Conservation (phyloP, 176 grass and related monocot species). For the Raddia guianensis region DNA sequence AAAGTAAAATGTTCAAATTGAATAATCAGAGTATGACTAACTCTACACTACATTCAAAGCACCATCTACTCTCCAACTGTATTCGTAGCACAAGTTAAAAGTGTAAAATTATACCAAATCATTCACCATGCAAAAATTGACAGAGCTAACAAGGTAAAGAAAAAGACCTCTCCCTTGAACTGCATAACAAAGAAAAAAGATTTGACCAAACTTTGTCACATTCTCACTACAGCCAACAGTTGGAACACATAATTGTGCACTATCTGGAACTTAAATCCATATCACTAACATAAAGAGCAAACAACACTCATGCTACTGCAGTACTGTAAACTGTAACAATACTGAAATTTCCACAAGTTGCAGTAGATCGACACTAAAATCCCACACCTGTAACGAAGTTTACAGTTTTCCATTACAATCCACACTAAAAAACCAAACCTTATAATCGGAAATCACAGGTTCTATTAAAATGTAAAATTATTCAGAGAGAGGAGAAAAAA, state of each 20-base stretch:
- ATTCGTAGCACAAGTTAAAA: background rate
- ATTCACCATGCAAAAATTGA: background rate
- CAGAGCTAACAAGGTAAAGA: background rate
- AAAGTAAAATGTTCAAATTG: background rate
- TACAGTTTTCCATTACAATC: background rate
- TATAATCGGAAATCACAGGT: background rate
- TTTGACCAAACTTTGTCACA: background rate
- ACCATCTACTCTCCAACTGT: background rate
- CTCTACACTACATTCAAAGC: background rate
- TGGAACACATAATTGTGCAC: background rate
- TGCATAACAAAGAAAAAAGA: background rate
- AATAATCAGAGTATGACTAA: slow-evolving; percentile 17
- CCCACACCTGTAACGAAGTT: background rate
- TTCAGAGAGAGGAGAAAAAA: background rate
- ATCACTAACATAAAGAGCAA: slow-evolving; percentile 11
- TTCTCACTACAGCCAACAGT: background rate
- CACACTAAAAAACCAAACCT: background rate
- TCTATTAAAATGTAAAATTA: background rate
- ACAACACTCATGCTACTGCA: background rate
- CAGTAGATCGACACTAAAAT: background rate
- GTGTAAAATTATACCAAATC: background rate
- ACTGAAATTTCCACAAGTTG: background rate
- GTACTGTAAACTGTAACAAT: background rate
- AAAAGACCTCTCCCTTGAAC: background rate
- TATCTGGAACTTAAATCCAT: slow-evolving; percentile 8